phyloP scores from a whole-genome alignment of 1,284 basidiomycete genomes.

The Cryptococcus sp. region DNA sequence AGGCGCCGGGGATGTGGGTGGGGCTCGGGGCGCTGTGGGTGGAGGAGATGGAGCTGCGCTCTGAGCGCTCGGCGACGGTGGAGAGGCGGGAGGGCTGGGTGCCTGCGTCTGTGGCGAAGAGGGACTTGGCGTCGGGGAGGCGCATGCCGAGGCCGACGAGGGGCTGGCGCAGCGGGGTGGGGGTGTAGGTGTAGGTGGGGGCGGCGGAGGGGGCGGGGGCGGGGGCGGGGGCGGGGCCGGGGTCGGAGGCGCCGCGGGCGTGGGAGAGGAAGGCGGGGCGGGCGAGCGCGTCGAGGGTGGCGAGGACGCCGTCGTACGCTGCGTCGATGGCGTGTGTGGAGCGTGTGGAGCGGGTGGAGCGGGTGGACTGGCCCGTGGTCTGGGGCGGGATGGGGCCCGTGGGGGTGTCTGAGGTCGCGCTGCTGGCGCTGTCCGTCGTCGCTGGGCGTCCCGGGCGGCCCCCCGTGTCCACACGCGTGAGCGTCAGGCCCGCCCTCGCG shows the following conservation, averaged over 20 bases:
- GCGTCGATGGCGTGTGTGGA: constrained; percentile 23
- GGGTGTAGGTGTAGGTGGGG: background rate
- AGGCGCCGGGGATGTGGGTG: constrained; percentile 7
- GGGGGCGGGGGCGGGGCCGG: background rate
- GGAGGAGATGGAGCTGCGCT: constrained; percentile 16
- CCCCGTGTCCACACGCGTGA: too few species aligned
- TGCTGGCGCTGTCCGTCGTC: background rate
- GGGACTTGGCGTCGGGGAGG: background rate
- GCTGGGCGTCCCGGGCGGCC: background rate
- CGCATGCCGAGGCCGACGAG: constrained; percentile 13
- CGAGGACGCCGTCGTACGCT: constrained; percentile 42
- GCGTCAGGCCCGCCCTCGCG: background rate
- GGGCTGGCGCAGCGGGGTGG: constrained; percentile 16
- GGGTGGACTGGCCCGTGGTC: constrained; percentile 28
- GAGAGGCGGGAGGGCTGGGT: constrained; percentile 17
- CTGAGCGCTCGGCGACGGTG: constrained; percentile 31
- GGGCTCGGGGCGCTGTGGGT: constrained; percentile 10
- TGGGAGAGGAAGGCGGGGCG: constrained; percentile 1
- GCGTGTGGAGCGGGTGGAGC: constrained; percentile 7
- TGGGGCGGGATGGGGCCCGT: constrained; percentile 15
- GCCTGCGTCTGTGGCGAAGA: constrained; percentile 9
- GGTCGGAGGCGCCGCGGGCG: background rate
- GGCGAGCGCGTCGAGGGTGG: constrained; percentile 37
- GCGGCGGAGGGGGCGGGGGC: background rate
- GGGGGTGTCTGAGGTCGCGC: background rate